Percentiles rank a stretch among this genome's conserved stretches.
Evolutionary conservation across 2,329 filamentous ascomycete species (phyloP).

Genomic region (Monosporascus sp.): DNA sequence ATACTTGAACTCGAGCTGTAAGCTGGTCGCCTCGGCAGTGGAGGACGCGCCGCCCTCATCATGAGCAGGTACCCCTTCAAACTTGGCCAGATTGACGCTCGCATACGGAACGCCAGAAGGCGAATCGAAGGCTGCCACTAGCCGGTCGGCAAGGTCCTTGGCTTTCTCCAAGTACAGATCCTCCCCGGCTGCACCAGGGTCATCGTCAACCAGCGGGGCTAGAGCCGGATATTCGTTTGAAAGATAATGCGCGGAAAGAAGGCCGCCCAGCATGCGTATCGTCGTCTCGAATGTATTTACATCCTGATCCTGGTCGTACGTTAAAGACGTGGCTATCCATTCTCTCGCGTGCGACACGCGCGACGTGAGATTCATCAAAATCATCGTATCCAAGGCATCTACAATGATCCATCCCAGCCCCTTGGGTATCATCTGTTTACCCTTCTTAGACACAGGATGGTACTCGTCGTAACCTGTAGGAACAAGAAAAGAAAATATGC

Average conservation of each 20-base stretch:
- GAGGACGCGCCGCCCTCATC: slow-evolving; percentile 83
- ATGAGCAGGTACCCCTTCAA: slow-evolving; percentile 74
- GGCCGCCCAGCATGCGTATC: slow-evolving; percentile 91
- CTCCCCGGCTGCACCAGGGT: slow-evolving; percentile 69
- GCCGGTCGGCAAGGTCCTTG: slow-evolving; percentile 81
- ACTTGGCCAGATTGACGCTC: slow-evolving; percentile 80
- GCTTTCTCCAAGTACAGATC: slow-evolving; percentile 96
- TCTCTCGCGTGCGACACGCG: slow-evolving; percentile 78
- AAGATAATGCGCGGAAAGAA: slow-evolving; percentile 93
- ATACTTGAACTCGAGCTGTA: slow-evolving; percentile 97
- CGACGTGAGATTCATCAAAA: slow-evolving; percentile 94
- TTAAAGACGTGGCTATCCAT: slow-evolving; percentile 78
- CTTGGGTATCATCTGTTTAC: slow-evolving; percentile 77
- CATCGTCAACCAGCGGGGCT: slow-evolving; percentile 67
- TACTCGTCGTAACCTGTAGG: slow-evolving; percentile 74
- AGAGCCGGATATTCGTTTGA: slow-evolving; percentile 77
- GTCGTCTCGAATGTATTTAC: slow-evolving; percentile 98
- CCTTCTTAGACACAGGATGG: slow-evolving; percentile 73
- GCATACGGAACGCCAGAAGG: slow-evolving; percentile 82
- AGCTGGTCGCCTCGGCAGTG: slow-evolving; percentile 84
- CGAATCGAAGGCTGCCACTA: slow-evolving; percentile 85
- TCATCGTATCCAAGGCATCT: slow-evolving; percentile 92
- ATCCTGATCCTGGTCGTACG: slow-evolving; percentile 88
- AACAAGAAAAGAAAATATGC: slow-evolving; percentile 3
- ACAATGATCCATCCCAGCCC: slow-evolving; percentile 98